phyloP scores from a whole-genome alignment of 1,284 basidiomycete genomes.

The Ceratobasidium sp. region DNA sequence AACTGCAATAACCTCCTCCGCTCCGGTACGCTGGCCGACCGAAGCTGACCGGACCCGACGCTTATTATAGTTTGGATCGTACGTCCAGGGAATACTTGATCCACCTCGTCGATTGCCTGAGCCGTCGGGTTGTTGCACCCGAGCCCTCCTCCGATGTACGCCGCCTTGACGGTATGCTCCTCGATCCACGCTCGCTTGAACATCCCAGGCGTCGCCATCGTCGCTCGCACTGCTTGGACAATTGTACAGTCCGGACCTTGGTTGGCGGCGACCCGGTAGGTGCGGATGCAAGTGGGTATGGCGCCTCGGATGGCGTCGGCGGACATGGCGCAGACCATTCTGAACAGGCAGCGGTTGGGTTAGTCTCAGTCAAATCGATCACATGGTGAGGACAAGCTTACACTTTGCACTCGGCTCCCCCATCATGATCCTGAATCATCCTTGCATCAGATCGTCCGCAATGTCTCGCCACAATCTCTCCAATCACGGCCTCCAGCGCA shows the following conservation, averaged over 20 bases:
- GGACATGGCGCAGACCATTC: not conserved
- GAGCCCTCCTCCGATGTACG: conserved; percentile 3
- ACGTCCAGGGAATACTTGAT: not conserved
- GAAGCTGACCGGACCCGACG: conserved; percentile 9
- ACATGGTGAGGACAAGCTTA: not conserved
- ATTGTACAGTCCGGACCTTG: conserved; percentile 1
- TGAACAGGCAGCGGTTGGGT: not conserved
- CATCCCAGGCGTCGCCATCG: not conserved
- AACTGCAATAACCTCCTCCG: not conserved
- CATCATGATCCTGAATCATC: not conserved
- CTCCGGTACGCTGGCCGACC: not conserved
- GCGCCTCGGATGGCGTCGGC: not conserved
- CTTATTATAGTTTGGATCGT: not conserved
- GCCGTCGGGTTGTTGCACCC: conserved; percentile 7
- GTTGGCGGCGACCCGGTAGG: not conserved
- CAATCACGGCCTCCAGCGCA: not conserved
- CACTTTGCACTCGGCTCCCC: not conserved
- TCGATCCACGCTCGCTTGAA: conserved; percentile 1
- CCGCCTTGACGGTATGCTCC: not conserved
- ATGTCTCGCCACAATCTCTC: not conserved
- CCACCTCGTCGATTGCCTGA: not conserved
- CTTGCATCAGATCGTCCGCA: not conserved
- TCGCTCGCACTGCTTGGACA: not conserved
- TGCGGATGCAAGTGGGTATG: not conserved
- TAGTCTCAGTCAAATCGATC: not conserved